Base-by-base conservation (phyloP, 169 alveolate genomes). In the Theileria annulata region DNA sequence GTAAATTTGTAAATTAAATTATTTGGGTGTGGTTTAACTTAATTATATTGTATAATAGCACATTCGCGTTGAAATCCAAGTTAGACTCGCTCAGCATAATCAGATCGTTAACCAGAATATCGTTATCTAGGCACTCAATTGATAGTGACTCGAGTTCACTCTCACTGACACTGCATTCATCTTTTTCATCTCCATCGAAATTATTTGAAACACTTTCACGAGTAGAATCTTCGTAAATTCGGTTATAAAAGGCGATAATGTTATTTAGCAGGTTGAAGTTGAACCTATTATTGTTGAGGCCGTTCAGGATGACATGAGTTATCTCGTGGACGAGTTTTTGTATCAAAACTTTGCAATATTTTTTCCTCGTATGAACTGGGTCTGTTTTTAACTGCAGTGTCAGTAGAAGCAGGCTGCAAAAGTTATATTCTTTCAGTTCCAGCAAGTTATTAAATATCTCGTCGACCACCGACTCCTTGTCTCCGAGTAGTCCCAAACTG, bases 401-500 rank as follows among this genome's bases (percentile, higher is more conserved):
- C 48, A 82, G 77, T 49, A 82, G 81, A 68, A 82, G 60, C 54
- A 68, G 77, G 49, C 86, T 82, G 13, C 86, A 78, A 8, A 51
- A 76, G 9, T 67, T 30, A 19, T 31, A 71, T 13, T 74, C 76
- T 23, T 48, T 47, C 60, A 9, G 17, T 21, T 47, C 51, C 68
- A 82, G 27, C 59, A 69, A 30, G 21, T 37, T 9, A 0, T 70
- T 71, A 47, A 82, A 82, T 42, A 42, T 42, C 15, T 42, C 51
- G 15, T 42, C 51, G 13, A 42, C 51, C 13, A 42, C 15, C 51
- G 13, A 42, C 2, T 42, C 51, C 51, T 42, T 42, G 15, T 42
- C 51, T 10, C 51, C 13, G 13, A 42, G 19, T 12, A 42, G 51
- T 42, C 51, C 51, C 13, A 42, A 42, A 8, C 51, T 8, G 15